phyloP scores from a whole-genome alignment of 257 asterid species.

The Rehmannia glutinosa region DNA sequence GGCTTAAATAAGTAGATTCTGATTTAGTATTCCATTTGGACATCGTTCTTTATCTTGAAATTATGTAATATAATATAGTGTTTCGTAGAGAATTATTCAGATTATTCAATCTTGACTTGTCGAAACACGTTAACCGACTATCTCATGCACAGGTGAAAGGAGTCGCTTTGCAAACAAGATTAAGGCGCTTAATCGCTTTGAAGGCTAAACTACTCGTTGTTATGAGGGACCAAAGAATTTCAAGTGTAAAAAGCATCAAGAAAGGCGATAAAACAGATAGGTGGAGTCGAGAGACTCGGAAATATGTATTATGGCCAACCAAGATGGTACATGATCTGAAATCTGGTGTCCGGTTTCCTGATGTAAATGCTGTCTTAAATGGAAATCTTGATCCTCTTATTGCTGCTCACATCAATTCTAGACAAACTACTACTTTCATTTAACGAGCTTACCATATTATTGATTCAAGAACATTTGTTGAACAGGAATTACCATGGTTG shows the following conservation, averaged over 20 bases:
- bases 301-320: conserved; percentile 43
- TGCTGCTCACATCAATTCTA: conserved; percentile 55
- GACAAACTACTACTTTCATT: conserved; percentile 25
- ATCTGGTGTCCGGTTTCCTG: conserved; percentile 49
- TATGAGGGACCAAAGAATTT: conserved; percentile 39
- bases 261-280: conserved; percentile 24
- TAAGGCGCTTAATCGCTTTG: conserved; percentile 70
- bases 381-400: conserved; percentile 72
- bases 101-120: too few relatives aligned
- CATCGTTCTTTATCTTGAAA: too few relatives aligned
- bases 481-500: too few relatives aligned
- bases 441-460: conserved; percentile 3
- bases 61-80: too few relatives aligned
- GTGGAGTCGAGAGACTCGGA: conserved; percentile 51
- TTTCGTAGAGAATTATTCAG: too few relatives aligned
- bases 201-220: conserved; percentile 64
- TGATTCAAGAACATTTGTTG: too few relatives aligned
- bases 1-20: too few relatives aligned
- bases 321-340: conserved; percentile 59
- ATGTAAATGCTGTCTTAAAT: conserved; percentile 48
- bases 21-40: too few relatives aligned
- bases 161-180: conserved; percentile 70
- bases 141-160: conserved; percentile 58
- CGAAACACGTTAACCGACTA: not conserved
- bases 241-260: conserved; percentile 29